Percentiles rank a stretch among this genome's conserved stretches.
Conservation (phyloP, 345 rosid species). For the Gossypium ekmanianum region DNA sequence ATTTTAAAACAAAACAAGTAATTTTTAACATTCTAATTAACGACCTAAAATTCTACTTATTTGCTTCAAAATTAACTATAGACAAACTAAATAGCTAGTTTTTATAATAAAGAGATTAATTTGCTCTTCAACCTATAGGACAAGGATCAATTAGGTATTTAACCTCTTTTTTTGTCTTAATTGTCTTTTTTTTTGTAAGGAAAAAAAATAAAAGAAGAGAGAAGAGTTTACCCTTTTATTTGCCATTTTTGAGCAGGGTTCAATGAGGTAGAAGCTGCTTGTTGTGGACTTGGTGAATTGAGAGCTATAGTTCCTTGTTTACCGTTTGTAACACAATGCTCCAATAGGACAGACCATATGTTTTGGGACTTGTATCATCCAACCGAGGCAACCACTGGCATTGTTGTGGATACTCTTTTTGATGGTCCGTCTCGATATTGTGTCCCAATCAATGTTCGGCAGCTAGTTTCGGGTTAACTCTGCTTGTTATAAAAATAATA, state of each 20-base stretch:
- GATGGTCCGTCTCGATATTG: slow-evolving; percentile 35
- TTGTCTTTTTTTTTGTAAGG: background rate
- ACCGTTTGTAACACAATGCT: slow-evolving; percentile 47
- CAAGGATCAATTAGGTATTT: too few species aligned
- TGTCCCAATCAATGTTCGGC: slow-evolving; percentile 45
- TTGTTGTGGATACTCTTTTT: slow-evolving; percentile 45
- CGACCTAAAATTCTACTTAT: too few species aligned
- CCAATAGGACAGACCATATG: slow-evolving; percentile 56
- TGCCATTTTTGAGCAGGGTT: background rate
- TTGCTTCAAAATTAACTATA: too few species aligned
- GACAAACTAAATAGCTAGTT: too few species aligned
- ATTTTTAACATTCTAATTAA: too few species aligned
- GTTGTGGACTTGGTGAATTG: slow-evolving; percentile 69
- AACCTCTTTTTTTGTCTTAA: background rate
- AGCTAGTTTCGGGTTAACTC: slow-evolving; percentile 31
- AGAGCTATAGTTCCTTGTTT: slow-evolving; percentile 48
- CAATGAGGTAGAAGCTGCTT: slow-evolving; percentile 40
- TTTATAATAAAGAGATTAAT: too few species aligned
- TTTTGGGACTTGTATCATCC: slow-evolving; percentile 82
- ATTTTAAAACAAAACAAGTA: too few species aligned
- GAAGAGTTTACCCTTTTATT: background rate
- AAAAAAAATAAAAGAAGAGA: too few species aligned
- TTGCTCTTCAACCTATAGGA: too few species aligned
- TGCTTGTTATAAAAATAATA: background rate
- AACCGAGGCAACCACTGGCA: slow-evolving; percentile 46